Conservation (phyloP, 108 stramenopile species). For the Fragilaria radians region DNA sequence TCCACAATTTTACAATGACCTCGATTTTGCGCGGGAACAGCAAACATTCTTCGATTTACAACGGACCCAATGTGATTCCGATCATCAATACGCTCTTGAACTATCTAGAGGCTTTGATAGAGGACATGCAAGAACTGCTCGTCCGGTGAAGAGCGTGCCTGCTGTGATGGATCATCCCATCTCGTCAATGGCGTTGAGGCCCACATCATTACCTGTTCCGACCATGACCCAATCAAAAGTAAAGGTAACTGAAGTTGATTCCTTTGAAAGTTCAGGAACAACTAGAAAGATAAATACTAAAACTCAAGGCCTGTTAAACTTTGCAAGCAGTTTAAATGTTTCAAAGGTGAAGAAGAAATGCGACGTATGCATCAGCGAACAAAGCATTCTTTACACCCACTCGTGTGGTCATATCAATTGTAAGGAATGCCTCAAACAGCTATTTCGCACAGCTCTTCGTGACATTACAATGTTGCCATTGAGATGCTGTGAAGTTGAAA, state of each 20-base stretch:
- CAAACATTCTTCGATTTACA: constrained; percentile 26
- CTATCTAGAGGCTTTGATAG: constrained; percentile 7
- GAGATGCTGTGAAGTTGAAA: constrained; percentile 44
- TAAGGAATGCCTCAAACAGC: constrained; percentile 21
- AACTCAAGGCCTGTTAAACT: neutral
- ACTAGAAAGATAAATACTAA: neutral
- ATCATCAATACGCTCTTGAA: constrained; percentile 22
- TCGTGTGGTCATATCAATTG: constrained; percentile 38
- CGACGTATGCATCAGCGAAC: constrained; percentile 33
- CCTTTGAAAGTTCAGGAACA: no score
- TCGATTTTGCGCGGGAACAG: constrained; percentile 32
- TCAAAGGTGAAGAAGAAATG: constrained; percentile 28
- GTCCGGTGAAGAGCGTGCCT: neutral
- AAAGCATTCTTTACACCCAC: constrained; percentile 15
- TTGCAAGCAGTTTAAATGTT: constrained; percentile 3
- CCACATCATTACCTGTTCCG: constrained; percentile 18
- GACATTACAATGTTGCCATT: constrained; percentile 41
- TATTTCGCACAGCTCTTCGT: constrained; percentile 26
- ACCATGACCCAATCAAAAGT: neutral
- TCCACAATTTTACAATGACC: constrained; percentile 32
- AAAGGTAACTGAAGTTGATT: no score
- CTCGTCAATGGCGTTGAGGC: constrained; percentile 26
- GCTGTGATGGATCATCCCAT: constrained; percentile 21
- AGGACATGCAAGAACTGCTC: neutral
- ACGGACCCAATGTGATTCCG: constrained; percentile 20